phyloP scores from a whole-genome alignment of 345 rosid genomes.

The Turnera subulata region DNA sequence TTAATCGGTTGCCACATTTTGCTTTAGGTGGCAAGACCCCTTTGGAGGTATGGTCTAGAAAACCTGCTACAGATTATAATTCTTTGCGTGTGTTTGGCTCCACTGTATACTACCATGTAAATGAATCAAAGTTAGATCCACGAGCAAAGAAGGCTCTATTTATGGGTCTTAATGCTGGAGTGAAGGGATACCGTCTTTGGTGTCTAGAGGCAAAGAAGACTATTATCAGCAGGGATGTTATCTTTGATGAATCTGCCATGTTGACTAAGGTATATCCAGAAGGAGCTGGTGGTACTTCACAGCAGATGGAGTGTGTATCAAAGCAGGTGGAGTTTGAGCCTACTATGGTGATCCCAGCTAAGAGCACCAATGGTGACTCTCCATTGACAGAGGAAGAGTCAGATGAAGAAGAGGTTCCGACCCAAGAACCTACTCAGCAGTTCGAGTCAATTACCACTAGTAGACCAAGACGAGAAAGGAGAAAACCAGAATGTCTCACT shows the following conservation, averaged over 20 bases:
- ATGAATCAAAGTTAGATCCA: neutral
- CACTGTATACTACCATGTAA: neutral
- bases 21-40: neutral
- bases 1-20: neutral
- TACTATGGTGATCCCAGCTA: neutral
- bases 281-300: too few relatives aligned
- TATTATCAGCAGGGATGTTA: neutral
- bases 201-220: neutral
- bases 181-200: neutral
- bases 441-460: neutral
- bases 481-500: neutral
- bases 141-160: neutral
- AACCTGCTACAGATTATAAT: neutral
- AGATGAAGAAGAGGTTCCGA: neutral
- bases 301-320: neutral
- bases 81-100: constrained; percentile 1
- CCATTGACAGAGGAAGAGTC: neutral
- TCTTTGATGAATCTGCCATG: constrained; percentile 1
- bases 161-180: neutral
- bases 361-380: too few relatives aligned
- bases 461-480: neutral
- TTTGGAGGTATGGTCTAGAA: neutral
- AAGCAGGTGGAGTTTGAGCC: neutral
- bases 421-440: neutral
- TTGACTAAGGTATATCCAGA: neutral